These are phyloP conservation scores for Pythium rhizo-oryzae DNA, from an alignment of 352 stramenopile species.

Conservation along the genomic window DNA sequence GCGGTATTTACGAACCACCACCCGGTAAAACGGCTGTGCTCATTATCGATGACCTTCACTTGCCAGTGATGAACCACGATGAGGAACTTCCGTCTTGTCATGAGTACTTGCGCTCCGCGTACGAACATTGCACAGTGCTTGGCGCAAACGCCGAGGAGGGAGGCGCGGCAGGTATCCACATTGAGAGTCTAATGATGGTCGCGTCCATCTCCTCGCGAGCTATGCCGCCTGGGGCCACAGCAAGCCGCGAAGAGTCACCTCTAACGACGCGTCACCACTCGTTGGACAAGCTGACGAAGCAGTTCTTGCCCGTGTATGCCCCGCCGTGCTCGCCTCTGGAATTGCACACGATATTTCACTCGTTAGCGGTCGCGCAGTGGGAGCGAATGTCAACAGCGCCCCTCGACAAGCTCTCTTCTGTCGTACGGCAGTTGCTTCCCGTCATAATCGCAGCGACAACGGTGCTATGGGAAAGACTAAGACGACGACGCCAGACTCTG, in stretches of 20 bases:
- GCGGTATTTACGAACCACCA: conserved; percentile 37
- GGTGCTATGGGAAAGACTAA: conserved; percentile 57
- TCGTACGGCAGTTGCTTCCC: conserved; percentile 18
- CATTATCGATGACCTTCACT: conserved; percentile 43
- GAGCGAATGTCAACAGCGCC: conserved; percentile 17
- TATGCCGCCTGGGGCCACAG: background rate
- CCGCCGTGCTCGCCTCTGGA: conserved; percentile 16
- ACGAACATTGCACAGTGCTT: conserved; percentile 27
- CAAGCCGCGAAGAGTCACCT: background rate
- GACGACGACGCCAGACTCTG: conserved; percentile 4
- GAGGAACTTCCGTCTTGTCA: conserved; percentile 29
- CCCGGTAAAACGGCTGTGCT: conserved; percentile 38
- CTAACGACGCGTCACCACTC: conserved; percentile 22
- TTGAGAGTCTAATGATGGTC: conserved; percentile 37
- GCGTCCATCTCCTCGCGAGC: conserved; percentile 29
- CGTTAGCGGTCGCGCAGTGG: conserved; percentile 24
- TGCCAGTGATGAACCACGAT: conserved; percentile 26
- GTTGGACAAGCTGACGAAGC: conserved; percentile 27
- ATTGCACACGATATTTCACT: conserved; percentile 31
- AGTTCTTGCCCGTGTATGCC: conserved; percentile 31
- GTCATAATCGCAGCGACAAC: conserved; percentile 36
- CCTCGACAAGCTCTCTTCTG: conserved; percentile 17
- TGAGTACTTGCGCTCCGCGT: conserved; percentile 30
- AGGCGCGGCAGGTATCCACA: conserved; percentile 16
- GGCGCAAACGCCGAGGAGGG: background rate